Evolutionary conservation across 2,329 filamentous ascomycete species (phyloP).

Genomic region (Botrytis paeoniae): DNA sequence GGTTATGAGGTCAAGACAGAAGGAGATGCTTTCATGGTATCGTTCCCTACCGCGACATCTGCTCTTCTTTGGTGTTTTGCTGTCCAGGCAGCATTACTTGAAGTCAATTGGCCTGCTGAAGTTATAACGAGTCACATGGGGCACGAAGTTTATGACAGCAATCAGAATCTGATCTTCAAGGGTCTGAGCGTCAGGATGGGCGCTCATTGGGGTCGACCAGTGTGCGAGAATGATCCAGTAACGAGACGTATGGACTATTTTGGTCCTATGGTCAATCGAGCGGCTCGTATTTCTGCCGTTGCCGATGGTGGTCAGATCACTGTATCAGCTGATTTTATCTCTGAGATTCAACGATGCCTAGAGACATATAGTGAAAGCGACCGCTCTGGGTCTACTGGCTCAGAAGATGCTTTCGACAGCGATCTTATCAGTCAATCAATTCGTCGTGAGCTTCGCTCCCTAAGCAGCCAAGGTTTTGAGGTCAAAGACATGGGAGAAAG

Average conservation of each 20-base stretch:
- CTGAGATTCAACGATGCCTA: conserved; percentile 86
- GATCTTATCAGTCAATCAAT: conserved; percentile 74
- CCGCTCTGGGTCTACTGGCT: conserved; percentile 62
- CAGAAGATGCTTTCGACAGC: conserved; percentile 72
- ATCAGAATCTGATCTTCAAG: conserved; percentile 86
- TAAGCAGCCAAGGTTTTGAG: conserved; percentile 90
- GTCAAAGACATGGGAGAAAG: conserved; percentile 95
- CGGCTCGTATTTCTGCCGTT: conserved; percentile 87
- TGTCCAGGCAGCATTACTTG: conserved; percentile 82
- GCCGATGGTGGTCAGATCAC: conserved; percentile 97
- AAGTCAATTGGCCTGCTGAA: conserved; percentile 90
- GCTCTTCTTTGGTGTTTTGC: conserved; percentile 95
- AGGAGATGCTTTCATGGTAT: conserved; percentile 99
- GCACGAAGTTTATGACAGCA: conserved; percentile 76
- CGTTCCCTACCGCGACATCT: conserved; percentile 92
- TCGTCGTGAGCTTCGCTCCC: conserved; percentile 78
- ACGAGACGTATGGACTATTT: conserved; percentile 99
- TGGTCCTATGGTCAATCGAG: conserved; percentile 98
- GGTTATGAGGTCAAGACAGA: conserved; percentile 99
- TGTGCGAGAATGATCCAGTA: conserved; percentile 93
- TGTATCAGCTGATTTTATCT: conserved; percentile 94
- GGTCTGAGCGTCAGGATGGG: conserved; percentile 96
- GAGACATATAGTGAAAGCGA: conserved; percentile 88
- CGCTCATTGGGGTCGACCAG: conserved; percentile 90
- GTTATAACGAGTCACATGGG: conserved; percentile 84